Conservation (phyloP, 1,284 basidiomycete genomes). For the Melampsora occidentalis region DNA sequence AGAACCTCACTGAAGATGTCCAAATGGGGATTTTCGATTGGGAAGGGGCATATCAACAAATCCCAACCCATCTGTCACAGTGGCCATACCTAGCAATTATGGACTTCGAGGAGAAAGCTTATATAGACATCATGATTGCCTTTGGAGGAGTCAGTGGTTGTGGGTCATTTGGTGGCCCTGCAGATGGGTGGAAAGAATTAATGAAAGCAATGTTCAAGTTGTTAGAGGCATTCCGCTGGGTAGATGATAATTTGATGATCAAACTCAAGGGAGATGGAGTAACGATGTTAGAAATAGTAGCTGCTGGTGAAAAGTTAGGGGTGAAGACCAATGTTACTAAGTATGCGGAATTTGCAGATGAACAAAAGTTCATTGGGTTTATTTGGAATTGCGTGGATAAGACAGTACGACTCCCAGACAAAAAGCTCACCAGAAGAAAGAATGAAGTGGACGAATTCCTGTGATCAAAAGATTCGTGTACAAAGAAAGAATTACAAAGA, state of each 20-base stretch:
- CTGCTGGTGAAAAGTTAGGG: too few relatives aligned
- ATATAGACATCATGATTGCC: not conserved
- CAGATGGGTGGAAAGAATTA: not conserved
- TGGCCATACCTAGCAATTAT: not conserved
- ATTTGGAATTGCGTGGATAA: not conserved
- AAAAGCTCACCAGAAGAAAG: not conserved
- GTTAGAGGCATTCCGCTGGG: not conserved
- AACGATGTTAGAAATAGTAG: not conserved
- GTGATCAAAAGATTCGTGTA: too few relatives aligned
- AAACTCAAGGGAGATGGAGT: not conserved
- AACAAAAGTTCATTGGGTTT: not conserved
- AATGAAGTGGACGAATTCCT: too few relatives aligned
- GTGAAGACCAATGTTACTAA: too few relatives aligned
- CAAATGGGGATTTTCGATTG: slow-evolving; percentile 5
- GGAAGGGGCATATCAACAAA: slow-evolving; percentile 7
- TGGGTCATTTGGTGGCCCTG: not conserved
- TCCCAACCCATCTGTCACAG: not conserved
- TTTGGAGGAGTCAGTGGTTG: not conserved
- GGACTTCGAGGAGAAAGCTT: not conserved
- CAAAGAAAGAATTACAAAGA: too few relatives aligned
- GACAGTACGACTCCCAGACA: not conserved
- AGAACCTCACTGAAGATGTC: not conserved
- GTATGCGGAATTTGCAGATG: not conserved
- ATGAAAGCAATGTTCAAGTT: not conserved
- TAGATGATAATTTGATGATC: not conserved